Evolutionary conservation across 2,329 filamentous ascomycete species (phyloP).

Genomic region (Fusarium sp.): DNA sequence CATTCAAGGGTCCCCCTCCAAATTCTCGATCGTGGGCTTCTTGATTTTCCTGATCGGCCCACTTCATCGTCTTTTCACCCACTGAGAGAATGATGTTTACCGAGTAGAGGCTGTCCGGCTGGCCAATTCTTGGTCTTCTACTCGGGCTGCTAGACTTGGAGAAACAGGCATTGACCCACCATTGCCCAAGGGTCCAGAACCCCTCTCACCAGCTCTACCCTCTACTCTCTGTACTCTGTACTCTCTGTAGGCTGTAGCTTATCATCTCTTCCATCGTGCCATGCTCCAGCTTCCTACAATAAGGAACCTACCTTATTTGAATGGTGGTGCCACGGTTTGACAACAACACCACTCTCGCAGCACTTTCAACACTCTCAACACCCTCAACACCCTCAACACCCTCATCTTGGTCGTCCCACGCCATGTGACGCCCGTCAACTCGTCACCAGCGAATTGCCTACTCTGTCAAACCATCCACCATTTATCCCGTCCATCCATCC

Average conservation of each 20-base stretch:
- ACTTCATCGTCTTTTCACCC: neutral
- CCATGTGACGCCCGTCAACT: slow-evolving; percentile 28
- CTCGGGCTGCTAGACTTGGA: slow-evolving; percentile 6
- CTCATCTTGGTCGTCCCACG: slow-evolving; percentile 22
- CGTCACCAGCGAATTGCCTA: slow-evolving; percentile 24
- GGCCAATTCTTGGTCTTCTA: slow-evolving; percentile 7
- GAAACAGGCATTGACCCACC: slow-evolving; percentile 29
- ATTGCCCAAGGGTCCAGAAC: slow-evolving; percentile 34
- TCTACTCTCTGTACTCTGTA: neutral
- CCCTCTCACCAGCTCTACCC: slow-evolving; percentile 7
- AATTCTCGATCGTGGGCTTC: slow-evolving; percentile 23
- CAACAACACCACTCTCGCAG: slow-evolving; percentile 45
- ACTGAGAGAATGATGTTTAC: neutral
- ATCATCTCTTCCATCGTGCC: neutral
- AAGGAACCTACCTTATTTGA: neutral
- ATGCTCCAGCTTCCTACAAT: slow-evolving; percentile 10
- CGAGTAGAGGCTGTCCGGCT: too few relatives aligned
- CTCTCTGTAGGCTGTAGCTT: slow-evolving; percentile 5
- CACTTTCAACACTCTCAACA: neutral
- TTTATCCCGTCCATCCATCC: slow-evolving; percentile 32
- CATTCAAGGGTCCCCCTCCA: slow-evolving; percentile 19
- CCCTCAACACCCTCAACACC: slow-evolving; percentile 29
- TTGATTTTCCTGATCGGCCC: slow-evolving; percentile 22
- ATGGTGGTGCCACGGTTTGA: slow-evolving; percentile 41
- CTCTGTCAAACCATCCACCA: slow-evolving; percentile 22